Evolutionary conservation across 1,284 basidiomycete species (phyloP), one percentile per base, ranked within the genome.

Genomic region (Serendipita sp.): DNA sequence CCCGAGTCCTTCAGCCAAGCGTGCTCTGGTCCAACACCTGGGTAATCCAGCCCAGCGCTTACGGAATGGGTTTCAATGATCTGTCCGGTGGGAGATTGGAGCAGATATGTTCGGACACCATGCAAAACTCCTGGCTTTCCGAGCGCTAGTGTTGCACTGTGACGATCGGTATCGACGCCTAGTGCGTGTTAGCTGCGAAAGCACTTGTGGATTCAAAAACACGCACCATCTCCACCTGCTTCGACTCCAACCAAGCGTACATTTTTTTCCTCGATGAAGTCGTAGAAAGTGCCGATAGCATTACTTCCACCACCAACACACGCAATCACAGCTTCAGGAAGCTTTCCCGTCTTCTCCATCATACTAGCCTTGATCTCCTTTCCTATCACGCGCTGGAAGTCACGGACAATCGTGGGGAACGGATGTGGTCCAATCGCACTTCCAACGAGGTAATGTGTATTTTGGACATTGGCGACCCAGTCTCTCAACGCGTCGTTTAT

Each of bases 251-350:
- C 76, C 42, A 97, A 76, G 43, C 86, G 80, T 13, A 97, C 92
- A 62, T 73, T 77, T 73, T 89, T 85, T 71, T 97, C 91, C 3
- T 78, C 76, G 71, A 97, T 93, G 74, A 97, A 97, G 68, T 96
- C 89, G 74, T 90, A 91, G 80, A 97, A 97, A 1, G 93, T 87
- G 35, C 96, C 96, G 66, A 99, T 99, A 15, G 96, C 92, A 73
- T 99, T 99, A 71, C 88, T 91, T 2, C 96, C 96, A 64, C 96
- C 95, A 49, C 95, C 96, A 47, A 99, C 95, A 73, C 95, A 99
- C 10, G 96, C 96, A 2, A 99, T 87, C 32, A 99, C 85, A 2
- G 85, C 91, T 67, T 98, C 93, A 5, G 96, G 96, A 3, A 99
- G 82, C 73, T 91, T 93, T 60, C 89, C 88, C 53, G 79, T 79